Conservation (phyloP, 140 eudicot genomes). For the Cichorium intybus region DNA sequence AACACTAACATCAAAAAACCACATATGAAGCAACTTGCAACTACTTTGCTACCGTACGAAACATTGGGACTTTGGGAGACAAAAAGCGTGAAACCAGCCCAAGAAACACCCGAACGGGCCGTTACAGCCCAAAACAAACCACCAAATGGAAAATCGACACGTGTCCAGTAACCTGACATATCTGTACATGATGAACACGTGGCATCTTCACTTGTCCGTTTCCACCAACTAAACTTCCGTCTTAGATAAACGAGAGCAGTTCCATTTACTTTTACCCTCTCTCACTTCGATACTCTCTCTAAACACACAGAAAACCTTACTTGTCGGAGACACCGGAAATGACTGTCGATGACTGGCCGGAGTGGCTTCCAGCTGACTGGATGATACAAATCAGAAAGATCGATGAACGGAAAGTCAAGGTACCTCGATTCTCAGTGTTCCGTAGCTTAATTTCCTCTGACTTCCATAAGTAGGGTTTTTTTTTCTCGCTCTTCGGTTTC, state of each 20-base stretch:
- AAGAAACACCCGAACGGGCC: background rate
- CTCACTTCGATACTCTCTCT: background rate
- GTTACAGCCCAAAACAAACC: background rate
- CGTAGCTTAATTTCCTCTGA: background rate
- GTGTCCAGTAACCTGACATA: background rate
- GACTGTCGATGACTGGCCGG: conserved; percentile 46
- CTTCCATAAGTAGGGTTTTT: conserved; percentile 16
- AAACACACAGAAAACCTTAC: conserved; percentile 5
- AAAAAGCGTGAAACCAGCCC: background rate
- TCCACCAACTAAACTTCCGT: background rate
- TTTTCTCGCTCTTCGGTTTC: background rate
- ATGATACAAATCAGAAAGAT: conserved; percentile 34
- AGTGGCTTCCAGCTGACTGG: conserved; percentile 75
- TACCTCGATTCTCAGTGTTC: conserved; percentile 8
- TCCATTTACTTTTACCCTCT: background rate
- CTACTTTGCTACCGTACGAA: background rate
- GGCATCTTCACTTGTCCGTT: background rate
- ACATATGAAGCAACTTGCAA: no score
- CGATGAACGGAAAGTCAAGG: conserved; percentile 51
- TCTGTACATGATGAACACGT: background rate
- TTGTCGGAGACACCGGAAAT: conserved; percentile 28
- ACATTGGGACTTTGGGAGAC: background rate
- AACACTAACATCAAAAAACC: background rate
- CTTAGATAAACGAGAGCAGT: background rate
- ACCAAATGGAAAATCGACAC: background rate